phyloP scores from a whole-genome alignment of 2,329 filamentous ascomycete genomes.

The Ophiostoma sp. region DNA sequence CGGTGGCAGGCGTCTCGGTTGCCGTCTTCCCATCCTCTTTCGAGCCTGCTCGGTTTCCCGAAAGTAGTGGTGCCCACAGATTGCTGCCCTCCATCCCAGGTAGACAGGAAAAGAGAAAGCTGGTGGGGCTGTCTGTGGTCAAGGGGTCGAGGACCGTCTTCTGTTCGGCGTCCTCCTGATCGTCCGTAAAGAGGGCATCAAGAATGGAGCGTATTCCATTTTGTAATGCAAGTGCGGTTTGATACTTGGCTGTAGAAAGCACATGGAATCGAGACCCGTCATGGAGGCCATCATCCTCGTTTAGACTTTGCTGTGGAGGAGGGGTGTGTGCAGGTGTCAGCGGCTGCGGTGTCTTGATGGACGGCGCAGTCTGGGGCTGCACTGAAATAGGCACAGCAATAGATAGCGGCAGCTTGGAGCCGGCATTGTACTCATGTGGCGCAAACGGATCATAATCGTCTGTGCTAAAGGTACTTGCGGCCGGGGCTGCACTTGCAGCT shows the following conservation, averaged over 20 bases:
- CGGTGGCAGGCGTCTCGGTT: slow-evolving; percentile 38
- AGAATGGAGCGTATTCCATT: slow-evolving; percentile 58
- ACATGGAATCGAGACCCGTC: slow-evolving; percentile 42
- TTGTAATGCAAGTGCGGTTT: slow-evolving; percentile 56
- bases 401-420: not conserved
- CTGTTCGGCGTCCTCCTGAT: not conserved
- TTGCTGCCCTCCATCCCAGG: slow-evolving; percentile 47
- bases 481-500: slow-evolving; percentile 22
- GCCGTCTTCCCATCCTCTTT: not conserved
- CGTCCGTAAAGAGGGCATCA: slow-evolving; percentile 50
- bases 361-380: not conserved
- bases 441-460: slow-evolving; percentile 52
- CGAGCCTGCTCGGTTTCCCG: slow-evolving; percentile 30
- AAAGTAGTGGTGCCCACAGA: slow-evolving; percentile 56
- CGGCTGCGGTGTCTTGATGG: slow-evolving; percentile 22
- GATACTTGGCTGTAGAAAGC: slow-evolving; percentile 43
- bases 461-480: slow-evolving; percentile 6
- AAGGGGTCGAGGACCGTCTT: not conserved
- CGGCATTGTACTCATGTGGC: slow-evolving; percentile 24
- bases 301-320: slow-evolving; percentile 36
- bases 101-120: slow-evolving; percentile 50
- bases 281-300: slow-evolving; percentile 30
- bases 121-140: slow-evolving; percentile 34
- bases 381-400: not conserved
- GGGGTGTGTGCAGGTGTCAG: slow-evolving; percentile 32